A percentile compares a stretch with the other conserved stretches of the same genome.
Evolutionary conservation across 148 eudicot species (phyloP).

Genomic region (Camellia granthamiana): DNA sequence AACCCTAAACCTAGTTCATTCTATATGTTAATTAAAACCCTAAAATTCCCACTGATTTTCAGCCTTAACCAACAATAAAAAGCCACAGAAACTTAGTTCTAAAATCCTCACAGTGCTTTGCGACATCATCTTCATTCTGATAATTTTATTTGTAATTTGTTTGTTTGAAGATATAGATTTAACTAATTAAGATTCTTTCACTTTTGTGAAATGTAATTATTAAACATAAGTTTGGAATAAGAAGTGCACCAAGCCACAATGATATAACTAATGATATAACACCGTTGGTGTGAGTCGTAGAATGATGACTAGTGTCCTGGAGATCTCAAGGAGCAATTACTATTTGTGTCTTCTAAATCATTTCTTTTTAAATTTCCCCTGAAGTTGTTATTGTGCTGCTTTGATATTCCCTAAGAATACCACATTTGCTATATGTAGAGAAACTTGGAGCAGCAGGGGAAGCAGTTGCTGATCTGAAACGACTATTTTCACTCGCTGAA

Average conservation of each 20-base stretch:
- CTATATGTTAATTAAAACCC: no score
- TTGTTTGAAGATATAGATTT: neutral
- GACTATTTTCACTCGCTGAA: constrained; percentile 78
- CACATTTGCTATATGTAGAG: constrained; percentile 42
- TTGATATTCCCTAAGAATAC: neutral
- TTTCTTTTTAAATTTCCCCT: neutral
- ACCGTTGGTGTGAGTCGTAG: neutral
- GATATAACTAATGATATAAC: neutral
- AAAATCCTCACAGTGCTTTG: no score
- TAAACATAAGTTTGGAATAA: neutral
- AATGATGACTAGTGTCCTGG: neutral
- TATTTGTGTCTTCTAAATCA: neutral
- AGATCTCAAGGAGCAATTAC: neutral
- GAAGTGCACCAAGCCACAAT: neutral
- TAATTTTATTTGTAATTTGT: neutral
- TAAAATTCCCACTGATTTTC: no score
- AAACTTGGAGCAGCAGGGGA: constrained; percentile 81
- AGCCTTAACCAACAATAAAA: no score
- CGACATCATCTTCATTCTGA: neutral
- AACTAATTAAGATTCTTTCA: neutral
- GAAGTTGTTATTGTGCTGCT: neutral
- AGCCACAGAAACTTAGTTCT: no score
- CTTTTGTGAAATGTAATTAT: neutral
- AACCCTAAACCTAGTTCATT: no score
- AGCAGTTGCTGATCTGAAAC: constrained; percentile 78